phyloP scores from a whole-genome alignment of 148 eudicot genomes.

The Fallopia convolvulus region DNA sequence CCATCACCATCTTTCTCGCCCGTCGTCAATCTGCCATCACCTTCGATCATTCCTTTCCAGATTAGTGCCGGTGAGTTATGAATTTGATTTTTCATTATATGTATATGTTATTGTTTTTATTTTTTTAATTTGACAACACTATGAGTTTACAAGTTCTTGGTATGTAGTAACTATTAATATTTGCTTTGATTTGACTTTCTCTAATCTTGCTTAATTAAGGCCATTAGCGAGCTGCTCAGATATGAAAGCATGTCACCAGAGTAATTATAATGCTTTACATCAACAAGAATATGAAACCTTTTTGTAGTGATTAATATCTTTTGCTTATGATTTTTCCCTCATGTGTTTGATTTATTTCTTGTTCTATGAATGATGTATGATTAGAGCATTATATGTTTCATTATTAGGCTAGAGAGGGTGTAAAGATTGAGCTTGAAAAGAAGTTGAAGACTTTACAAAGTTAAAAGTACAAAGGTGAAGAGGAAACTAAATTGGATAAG shows the following conservation, averaged over 20 bases:
- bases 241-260: background rate
- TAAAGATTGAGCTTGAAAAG: slow-evolving; percentile 84
- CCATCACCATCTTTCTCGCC: no score
- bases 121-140: no score
- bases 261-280: background rate
- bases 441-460: slow-evolving; percentile 72
- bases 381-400: background rate
- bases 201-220: background rate
- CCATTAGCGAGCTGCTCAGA: background rate
- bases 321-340: background rate
- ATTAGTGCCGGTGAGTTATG: no score
- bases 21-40: no score
- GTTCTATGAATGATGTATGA: background rate
- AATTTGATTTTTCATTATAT: no score
- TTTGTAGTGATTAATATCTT: background rate
- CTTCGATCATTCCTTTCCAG: no score
- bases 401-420: slow-evolving; percentile 84
- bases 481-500: slow-evolving; percentile 79
- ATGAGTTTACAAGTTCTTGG: no score
- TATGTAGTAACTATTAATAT: no score
- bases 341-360: background rate
- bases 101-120: no score
- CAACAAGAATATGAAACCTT: background rate
- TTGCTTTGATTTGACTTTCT: no score
- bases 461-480: slow-evolving; percentile 73